Evolutionary conservation across 306 rosid genomes (phyloP).

Genomic region (Quercus dentata): DNA sequence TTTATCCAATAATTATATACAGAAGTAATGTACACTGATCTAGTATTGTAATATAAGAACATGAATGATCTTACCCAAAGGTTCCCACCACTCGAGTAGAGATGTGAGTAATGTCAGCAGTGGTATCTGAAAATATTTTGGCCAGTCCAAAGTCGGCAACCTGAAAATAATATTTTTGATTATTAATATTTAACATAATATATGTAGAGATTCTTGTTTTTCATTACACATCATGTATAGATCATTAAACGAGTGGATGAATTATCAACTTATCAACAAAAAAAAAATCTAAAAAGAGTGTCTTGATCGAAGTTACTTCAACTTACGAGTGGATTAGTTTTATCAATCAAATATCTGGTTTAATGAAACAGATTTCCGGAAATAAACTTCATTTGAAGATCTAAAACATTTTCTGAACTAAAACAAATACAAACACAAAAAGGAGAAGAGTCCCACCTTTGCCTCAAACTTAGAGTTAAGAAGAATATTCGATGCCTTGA

Average conservation of each 20-base stretch:
- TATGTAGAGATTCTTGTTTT: neutral
- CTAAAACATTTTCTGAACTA: neutral
- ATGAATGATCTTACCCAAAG: conserved; percentile 66
- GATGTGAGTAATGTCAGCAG: conserved; percentile 53
- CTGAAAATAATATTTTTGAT: conserved; percentile 9
- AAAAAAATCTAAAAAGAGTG: neutral
- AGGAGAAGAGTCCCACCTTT: conserved; percentile 30
- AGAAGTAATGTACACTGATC: neutral
- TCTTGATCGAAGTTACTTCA: neutral
- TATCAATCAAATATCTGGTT: neutral
- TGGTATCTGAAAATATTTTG: conserved; percentile 30
- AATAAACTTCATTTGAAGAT: neutral
- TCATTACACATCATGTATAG: neutral
- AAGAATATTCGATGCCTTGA: conserved; percentile 71
- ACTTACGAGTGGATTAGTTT: neutral
- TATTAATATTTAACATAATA: neutral
- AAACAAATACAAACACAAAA: neutral
- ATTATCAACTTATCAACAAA: neutral
- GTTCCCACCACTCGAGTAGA: conserved; percentile 98
- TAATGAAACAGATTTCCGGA: neutral
- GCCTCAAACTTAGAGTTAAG: conserved; percentile 52
- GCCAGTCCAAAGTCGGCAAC: conserved; percentile 45
- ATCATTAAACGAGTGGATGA: neutral
- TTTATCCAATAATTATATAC: neutral
- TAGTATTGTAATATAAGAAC: neutral